These are phyloP conservation scores for Sugiyamaella japonica DNA, from an alignment of 1,139 yeast species.

Conservation along the genomic window DNA sequence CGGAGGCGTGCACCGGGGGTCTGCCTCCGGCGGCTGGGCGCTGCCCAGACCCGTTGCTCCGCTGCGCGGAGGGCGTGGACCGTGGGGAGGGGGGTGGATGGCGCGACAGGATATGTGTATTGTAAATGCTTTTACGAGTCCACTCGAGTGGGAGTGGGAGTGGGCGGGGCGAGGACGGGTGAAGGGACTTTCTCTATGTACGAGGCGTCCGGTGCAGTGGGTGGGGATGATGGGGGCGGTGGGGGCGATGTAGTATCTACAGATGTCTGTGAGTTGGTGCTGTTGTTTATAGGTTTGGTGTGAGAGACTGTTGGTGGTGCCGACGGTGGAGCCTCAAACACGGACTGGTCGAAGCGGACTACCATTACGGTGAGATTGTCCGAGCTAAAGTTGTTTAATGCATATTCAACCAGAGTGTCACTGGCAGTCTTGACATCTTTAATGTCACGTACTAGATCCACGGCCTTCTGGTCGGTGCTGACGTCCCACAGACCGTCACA, in stretches of 20 bases:
- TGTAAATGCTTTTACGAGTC: constrained; percentile 3
- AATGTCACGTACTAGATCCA: constrained; percentile 60
- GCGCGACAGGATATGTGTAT: neutral
- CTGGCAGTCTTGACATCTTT: constrained; percentile 69
- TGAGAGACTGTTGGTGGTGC: constrained; percentile 29
- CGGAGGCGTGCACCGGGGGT: too few species aligned
- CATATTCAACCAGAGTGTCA: constrained; percentile 65
- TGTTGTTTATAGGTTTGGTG: neutral
- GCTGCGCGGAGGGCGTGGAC: too few species aligned
- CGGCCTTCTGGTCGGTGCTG: constrained; percentile 75
- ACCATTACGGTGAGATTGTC: constrained; percentile 96
- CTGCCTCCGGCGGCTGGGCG: neutral
- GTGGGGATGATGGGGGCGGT: neutral
- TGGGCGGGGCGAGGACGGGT: neutral
- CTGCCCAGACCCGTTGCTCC: constrained; percentile 3
- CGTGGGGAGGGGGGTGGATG: too few species aligned
- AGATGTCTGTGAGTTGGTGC: neutral
- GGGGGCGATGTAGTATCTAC: neutral
- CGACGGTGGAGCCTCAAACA: constrained; percentile 31
- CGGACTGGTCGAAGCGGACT: constrained; percentile 54
- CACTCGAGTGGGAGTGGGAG: constrained; percentile 1
- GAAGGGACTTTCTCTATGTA: neutral
- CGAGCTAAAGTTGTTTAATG: constrained; percentile 77
- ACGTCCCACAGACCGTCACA: constrained; percentile 98
- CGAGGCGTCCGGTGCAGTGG: neutral